phyloP scores from a whole-genome alignment of 140 eudicot species.

The Erigeron philadelphicus region DNA sequence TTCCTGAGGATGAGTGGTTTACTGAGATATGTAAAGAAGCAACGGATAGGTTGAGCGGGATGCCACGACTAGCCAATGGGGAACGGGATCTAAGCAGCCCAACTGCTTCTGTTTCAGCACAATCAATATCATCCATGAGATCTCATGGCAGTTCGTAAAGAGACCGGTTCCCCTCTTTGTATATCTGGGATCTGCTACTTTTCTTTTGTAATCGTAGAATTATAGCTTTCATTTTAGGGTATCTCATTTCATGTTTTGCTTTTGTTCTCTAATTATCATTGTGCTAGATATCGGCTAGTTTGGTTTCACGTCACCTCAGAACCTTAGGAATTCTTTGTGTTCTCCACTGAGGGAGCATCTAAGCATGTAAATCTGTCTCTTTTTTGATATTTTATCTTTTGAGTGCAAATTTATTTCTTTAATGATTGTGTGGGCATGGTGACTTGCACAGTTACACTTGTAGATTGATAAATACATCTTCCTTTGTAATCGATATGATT shows the following conservation, averaged over 20 bases:
- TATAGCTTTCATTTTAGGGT: slow-evolving; percentile 23
- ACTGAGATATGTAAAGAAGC: slow-evolving; percentile 74
- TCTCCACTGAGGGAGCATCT: slow-evolving; percentile 32
- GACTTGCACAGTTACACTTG: slow-evolving; percentile 7
- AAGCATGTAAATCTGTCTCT: slow-evolving; percentile 48
- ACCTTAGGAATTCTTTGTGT: slow-evolving; percentile 37
- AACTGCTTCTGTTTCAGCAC: slow-evolving; percentile 95
- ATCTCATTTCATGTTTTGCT: slow-evolving; percentile 5
- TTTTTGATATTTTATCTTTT: slow-evolving; percentile 10
- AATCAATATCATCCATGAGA: slow-evolving; percentile 76
- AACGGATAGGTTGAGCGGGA: slow-evolving; percentile 79
- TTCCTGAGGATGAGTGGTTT: slow-evolving; percentile 94
- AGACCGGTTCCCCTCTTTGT: slow-evolving; percentile 32
- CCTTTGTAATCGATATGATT: slow-evolving; percentile 15
- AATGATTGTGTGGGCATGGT: slow-evolving; percentile 13
- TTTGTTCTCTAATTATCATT: slow-evolving; percentile 19
- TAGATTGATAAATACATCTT: slow-evolving; percentile 10
- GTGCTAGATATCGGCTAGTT: slow-evolving; percentile 28
- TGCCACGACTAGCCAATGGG: slow-evolving; percentile 62
- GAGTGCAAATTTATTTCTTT: slow-evolving; percentile 29
- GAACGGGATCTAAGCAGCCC: slow-evolving; percentile 85
- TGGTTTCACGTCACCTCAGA: slow-evolving; percentile 5
- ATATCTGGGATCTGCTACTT: slow-evolving; percentile 35
- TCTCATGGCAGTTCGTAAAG: slow-evolving; percentile 85
- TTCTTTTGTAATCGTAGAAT: slow-evolving; percentile 38